A percentile compares a stretch with the other conserved stretches of the same genome.
These are phyloP conservation scores for Phialemonium atrogriseum DNA, from an alignment of 2,329 filamentous ascomycete species.

Conservation along the genomic window DNA sequence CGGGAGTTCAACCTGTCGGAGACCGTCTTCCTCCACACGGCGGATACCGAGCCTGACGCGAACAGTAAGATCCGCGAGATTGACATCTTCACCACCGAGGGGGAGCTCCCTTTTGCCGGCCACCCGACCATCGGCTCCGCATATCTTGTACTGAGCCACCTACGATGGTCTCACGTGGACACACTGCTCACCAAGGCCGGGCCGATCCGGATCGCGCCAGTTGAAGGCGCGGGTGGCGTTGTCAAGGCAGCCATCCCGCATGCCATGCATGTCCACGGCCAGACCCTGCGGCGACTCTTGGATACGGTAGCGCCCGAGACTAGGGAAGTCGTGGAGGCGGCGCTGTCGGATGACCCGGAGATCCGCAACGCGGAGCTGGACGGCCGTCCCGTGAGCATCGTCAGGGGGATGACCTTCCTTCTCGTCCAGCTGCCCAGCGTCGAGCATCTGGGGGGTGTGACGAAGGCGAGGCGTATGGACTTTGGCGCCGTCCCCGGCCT, in stretches of 20 bases:
- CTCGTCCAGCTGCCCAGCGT: slow-evolving; percentile 54
- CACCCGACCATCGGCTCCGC: slow-evolving; percentile 54
- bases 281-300: slow-evolving; percentile 25
- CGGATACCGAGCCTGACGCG: slow-evolving; percentile 14
- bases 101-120: slow-evolving; percentile 53
- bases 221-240: slow-evolving; percentile 32
- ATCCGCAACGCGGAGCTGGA: slow-evolving; percentile 27
- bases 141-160: slow-evolving; percentile 33
- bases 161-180: slow-evolving; percentile 23
- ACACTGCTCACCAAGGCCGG: slow-evolving; percentile 49
- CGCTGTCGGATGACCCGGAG: slow-evolving; percentile 18
- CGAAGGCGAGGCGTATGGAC: slow-evolving; percentile 20
- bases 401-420: slow-evolving; percentile 68
- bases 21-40: slow-evolving; percentile 53
- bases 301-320: slow-evolving; percentile 14
- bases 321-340: slow-evolving; percentile 17
- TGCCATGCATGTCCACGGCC: slow-evolving; percentile 52
- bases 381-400: slow-evolving; percentile 51
- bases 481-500: slow-evolving; percentile 23
- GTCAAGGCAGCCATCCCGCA: slow-evolving; percentile 60
- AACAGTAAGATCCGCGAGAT: slow-evolving; percentile 28
- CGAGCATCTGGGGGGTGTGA: slow-evolving; percentile 42
- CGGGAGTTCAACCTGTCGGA: slow-evolving; percentile 58
- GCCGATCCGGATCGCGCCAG: slow-evolving; percentile 35
- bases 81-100: slow-evolving; percentile 49